phyloP scores from a whole-genome alignment of 495 filamentous ascomycete species.

The Daldinia caldariorum region DNA sequence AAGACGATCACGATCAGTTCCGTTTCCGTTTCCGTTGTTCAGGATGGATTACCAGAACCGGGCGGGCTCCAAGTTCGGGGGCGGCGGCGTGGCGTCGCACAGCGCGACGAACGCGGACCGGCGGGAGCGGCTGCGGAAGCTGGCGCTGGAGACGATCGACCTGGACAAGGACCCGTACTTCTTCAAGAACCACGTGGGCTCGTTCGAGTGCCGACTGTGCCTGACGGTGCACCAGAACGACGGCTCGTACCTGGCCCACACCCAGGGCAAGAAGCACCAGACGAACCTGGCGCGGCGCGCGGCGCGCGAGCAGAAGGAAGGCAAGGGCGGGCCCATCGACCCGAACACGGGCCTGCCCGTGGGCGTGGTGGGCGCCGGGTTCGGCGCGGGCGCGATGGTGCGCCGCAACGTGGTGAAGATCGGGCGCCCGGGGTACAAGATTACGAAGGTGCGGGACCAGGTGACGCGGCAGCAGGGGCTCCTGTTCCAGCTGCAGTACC shows the following conservation, averaged over 20 bases:
- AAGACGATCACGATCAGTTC: neutral
- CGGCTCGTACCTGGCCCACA: slow-evolving; percentile 98
- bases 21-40: too few relatives aligned
- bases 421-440: slow-evolving; percentile 95
- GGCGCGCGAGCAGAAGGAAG: slow-evolving; percentile 92
- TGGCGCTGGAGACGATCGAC: slow-evolving; percentile 98
- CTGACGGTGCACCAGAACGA: slow-evolving; percentile 99
- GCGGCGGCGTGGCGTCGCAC: slow-evolving; percentile 93
- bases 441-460: slow-evolving; percentile 93
- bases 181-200: slow-evolving; percentile 99
- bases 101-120: slow-evolving; percentile 95
- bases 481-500: slow-evolving; percentile 94
- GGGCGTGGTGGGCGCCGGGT: slow-evolving; percentile 78
- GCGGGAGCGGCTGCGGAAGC: slow-evolving; percentile 94
- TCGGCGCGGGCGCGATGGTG: slow-evolving; percentile 64
- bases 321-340: slow-evolving; percentile 71
- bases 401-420: slow-evolving; percentile 96
- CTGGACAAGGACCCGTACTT: slow-evolving; percentile 99
- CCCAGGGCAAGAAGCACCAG: slow-evolving; percentile 98
- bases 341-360: slow-evolving; percentile 77
- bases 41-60: slow-evolving; percentile 81
- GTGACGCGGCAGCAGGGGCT: slow-evolving; percentile 89
- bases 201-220: slow-evolving; percentile 97
- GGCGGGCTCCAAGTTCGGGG: slow-evolving; percentile 97
- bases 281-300: slow-evolving; percentile 98